These are phyloP conservation scores for Canavalia ensiformis DNA, from an alignment of 306 rosid species.

Conservation along the genomic window DNA sequence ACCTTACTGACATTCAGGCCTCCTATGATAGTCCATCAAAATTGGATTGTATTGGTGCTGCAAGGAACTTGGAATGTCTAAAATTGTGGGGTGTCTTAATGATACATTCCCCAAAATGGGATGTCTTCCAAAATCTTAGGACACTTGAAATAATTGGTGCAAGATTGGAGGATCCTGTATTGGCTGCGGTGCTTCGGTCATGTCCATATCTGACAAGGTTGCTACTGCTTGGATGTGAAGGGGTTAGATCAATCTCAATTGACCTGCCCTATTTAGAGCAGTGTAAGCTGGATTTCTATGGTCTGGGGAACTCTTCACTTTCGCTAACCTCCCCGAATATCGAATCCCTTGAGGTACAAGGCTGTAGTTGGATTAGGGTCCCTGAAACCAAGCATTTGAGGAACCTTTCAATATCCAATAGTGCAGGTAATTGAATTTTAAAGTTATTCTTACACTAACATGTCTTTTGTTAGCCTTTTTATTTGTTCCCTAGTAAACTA, in stretches of 20 bases:
- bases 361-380: slow-evolving; percentile 94
- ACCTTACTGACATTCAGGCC: slow-evolving; percentile 54
- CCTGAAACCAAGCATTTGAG: slow-evolving; percentile 66
- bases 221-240: slow-evolving; percentile 89
- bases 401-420: slow-evolving; percentile 79
- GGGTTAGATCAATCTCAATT: slow-evolving; percentile 70
- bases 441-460: not conserved
- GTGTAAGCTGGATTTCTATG: slow-evolving; percentile 92
- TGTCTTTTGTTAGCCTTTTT: slow-evolving; percentile 6
- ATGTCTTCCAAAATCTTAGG: slow-evolving; percentile 66
- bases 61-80: slow-evolving; percentile 74
- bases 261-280: slow-evolving; percentile 69
- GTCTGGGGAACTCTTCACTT: slow-evolving; percentile 78
- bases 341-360: slow-evolving; percentile 92
- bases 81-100: slow-evolving; percentile 94
- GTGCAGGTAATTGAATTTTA: slow-evolving; percentile 67
- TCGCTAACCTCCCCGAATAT: slow-evolving; percentile 71
- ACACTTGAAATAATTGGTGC: slow-evolving; percentile 93
- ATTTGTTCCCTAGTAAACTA: not conserved
- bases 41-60: slow-evolving; percentile 71
- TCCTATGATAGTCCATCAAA: slow-evolving; percentile 70
- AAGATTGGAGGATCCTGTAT: slow-evolving; percentile 73
- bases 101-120: slow-evolving; percentile 79
- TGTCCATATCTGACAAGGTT: slow-evolving; percentile 80
- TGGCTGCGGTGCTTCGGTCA: slow-evolving; percentile 63